Base-by-base conservation (phyloP, 108 stramenopile genomes). In the Parietichytrium sp. region DNA sequence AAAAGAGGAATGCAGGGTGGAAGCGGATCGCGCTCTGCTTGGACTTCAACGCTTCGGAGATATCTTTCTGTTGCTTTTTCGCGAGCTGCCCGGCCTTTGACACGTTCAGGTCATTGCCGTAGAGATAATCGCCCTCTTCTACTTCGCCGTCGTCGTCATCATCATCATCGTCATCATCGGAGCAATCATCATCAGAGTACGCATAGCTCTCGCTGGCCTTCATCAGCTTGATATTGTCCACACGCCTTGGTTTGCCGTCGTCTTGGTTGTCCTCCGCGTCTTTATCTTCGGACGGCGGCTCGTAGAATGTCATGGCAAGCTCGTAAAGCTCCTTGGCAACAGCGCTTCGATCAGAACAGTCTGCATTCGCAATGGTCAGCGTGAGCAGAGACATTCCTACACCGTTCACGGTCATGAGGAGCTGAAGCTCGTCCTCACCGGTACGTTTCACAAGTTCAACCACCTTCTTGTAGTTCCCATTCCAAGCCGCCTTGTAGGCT, bases 161-260 rank as follows among this genome's bases (percentile, higher is more conserved):
- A 6, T 33, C 29, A 27, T 72, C 61, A 1, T 31, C 61, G 29
- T 72, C 61, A 27, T 52, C 52, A 0, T 52, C 52, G 18, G 23
- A 23, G 23, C 0, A 23, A 13, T 53, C n/a, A 29, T n/a, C 52
- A 29, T 53, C 52, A 7, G 25, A 23, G 52, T 52, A 20, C 16
- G 23, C 52, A 3, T 53, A 27, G 15, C 23, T 55, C 54, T 26
- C 18, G 16, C 29, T 20, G 15, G 20, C 18, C 54, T 26, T 55
- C 54, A 15, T 13, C 54, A 72, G 61, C 20, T 72, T 72, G 16
- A 38, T 72, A 42, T 72, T 72, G 61, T 72, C 61, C 13, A 72
- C 45, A 42, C 29, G 29, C 49, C 16, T 50, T 50, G 49, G 18
- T 16, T 50, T 18, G 49, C 49, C n/a, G 49, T 50, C 49, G 49